Conservation (phyloP, 306 rosid species). For the Begonia peltatifolia region DNA sequence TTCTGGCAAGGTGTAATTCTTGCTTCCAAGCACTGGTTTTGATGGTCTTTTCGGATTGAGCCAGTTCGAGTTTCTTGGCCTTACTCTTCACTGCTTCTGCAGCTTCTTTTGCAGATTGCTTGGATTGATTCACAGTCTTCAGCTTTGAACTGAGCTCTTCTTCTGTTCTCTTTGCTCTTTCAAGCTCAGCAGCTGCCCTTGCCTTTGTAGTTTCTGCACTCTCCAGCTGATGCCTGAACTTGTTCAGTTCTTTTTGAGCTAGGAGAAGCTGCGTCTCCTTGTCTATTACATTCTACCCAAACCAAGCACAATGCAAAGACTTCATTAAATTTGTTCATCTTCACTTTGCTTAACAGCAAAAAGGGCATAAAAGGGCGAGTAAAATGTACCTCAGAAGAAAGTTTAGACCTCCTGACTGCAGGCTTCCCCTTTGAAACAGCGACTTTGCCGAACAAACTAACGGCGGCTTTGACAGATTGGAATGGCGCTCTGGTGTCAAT, state of each 20-base stretch:
- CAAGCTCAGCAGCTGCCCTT: constrained; percentile 48
- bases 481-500: constrained; percentile 88
- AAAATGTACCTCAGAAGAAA: constrained; percentile 7
- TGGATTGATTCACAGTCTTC: constrained; percentile 29
- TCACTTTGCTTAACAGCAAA: no score
- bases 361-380: no score
- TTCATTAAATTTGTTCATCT: no score
- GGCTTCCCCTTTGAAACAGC: constrained; percentile 28
- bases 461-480: constrained; percentile 94
- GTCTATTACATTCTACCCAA: constrained; percentile 44
- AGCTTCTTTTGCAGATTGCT: constrained; percentile 40
- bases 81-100: constrained; percentile 31
- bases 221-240: constrained; percentile 30
- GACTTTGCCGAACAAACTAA: constrained; percentile 73
- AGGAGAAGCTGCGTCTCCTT: constrained; percentile 61
- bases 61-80: constrained; percentile 29
- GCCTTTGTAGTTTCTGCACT: constrained; percentile 31
- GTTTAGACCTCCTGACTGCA: constrained; percentile 1
- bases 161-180: constrained; percentile 38
- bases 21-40: constrained; percentile 43
- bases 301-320: neutral
- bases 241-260: constrained; percentile 48
- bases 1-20: constrained; percentile 50
- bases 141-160: constrained; percentile 39
- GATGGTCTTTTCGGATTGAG: constrained; percentile 23